Evolutionary conservation across 139 green algal species (phyloP), one percentile per base, ranked within the genome.

Genomic region (Astrephomene gubernaculifera): DNA sequence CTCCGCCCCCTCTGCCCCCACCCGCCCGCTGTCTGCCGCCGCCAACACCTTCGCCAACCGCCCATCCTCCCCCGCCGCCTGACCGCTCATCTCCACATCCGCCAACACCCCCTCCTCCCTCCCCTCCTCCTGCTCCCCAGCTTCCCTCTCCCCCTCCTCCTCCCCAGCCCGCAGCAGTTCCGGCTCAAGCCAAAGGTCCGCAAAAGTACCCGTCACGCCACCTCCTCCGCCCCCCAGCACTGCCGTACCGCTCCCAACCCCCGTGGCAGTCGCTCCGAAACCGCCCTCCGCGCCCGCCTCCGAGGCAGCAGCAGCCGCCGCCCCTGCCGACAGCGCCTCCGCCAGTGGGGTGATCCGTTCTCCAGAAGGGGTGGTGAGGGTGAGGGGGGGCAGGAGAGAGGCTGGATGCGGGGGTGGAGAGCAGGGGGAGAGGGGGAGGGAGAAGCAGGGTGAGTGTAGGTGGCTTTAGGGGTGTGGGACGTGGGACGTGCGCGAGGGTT

Each of bases 181-280:
- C 36, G 90, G 88, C 43, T 93, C 41, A 72, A 92, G 64, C 93
- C 93, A 96, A 45, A 96, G 81, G 29, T 91, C 91, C 41, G 89
- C 79, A 71, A 93, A 93, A 19, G 92, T 86, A 5, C 74, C 81
- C 0, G 36, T 76, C 29, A 57, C 45, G 12, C 21, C 39, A 76
- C 68, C 52, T 49, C 54, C 17, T n/a, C 27, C 38, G 4, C 17
- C 35, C 14, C 22, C 73, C 29, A 4, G 1, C 24, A 22, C 49
- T 12, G 31, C 49, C 19, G 19, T 35, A 21, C 19, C 70, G 61
- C 67, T 29, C 39, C 38, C 79, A 19, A 4, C 36, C 9, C 38
- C 25, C 1, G 8, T 35, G 35, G 1, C 65, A 31, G 3, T 7
- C 17, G 27, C 36, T 22, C 65, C 36, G 64, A 19, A 33, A 35